Percentiles rank a stretch among this genome's conserved stretches.
Conservation (phyloP, 23 red algal genomes). For the Pyropia haitanensis region DNA sequence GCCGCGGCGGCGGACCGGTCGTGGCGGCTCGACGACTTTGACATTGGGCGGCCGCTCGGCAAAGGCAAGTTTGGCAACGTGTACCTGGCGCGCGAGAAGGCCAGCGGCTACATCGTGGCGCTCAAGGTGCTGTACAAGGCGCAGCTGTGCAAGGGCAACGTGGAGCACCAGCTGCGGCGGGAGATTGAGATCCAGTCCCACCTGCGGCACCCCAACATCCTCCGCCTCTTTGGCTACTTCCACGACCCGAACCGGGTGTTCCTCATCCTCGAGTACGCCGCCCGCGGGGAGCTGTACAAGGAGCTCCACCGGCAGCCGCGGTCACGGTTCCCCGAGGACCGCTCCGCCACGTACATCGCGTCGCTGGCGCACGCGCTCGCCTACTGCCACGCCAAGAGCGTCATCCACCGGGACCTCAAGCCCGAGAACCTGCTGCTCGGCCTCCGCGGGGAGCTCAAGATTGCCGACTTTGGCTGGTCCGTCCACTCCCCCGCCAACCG, state of each 20-base stretch:
- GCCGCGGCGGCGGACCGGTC: conserved; percentile 30
- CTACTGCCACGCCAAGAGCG: conserved; percentile 86
- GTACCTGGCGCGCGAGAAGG: conserved; percentile 94
- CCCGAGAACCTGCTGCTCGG: conserved; percentile 95
- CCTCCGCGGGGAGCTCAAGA: conserved; percentile 86
- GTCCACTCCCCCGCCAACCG: conserved; percentile 88
- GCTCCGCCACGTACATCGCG: conserved; percentile 77
- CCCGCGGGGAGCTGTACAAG: conserved; percentile 93
- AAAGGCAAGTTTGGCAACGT: conserved; percentile 97
- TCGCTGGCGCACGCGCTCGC: conserved; percentile 69
- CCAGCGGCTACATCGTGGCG: conserved; percentile 81
- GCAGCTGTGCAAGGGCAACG: conserved; percentile 64
- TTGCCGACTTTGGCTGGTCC: conserved; percentile 98
- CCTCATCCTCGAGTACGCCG: conserved; percentile 98
- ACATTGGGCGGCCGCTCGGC: conserved; percentile 88
- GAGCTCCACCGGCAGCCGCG: conserved; percentile 34
- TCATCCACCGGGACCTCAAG: conserved; percentile 98
- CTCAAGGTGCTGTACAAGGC: conserved; percentile 95
- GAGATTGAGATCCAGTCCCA: conserved; percentile 99
- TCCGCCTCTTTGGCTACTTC: conserved; percentile 93
- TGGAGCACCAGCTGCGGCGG: conserved; percentile 97
- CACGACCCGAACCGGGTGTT: conserved; percentile 89
- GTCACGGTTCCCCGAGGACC: conserved; percentile 52
- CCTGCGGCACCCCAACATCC: conserved; percentile 92
- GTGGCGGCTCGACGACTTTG: conserved; percentile 86